Conservation (phyloP, 1,284 basidiomycete genomes). For the Veloporphyrellus conicus region DNA sequence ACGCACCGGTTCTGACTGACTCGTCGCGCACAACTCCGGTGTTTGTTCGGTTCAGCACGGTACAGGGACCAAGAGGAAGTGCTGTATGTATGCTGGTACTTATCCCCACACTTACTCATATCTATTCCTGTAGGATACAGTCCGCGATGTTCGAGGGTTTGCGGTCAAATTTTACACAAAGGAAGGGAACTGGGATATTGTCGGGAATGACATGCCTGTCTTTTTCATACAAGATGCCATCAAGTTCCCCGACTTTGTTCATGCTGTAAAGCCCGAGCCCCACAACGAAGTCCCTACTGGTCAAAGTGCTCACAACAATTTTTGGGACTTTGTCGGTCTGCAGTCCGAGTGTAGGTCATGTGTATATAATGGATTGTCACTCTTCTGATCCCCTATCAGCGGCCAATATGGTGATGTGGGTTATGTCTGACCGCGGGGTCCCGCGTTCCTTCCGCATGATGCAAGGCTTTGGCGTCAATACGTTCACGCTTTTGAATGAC, state of each 20-base stretch:
- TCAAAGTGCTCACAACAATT: constrained; percentile 75
- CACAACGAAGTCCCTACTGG: constrained; percentile 67
- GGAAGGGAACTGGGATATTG: constrained; percentile 80
- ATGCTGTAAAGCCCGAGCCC: constrained; percentile 78
- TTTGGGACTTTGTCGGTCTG: constrained; percentile 76
- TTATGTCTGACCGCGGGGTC: constrained; percentile 75
- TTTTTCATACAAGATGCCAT: constrained; percentile 86
- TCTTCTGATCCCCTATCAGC: constrained; percentile 36
- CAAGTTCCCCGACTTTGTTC: constrained; percentile 80
- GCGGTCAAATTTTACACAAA: constrained; percentile 77
- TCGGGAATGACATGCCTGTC: constrained; percentile 73
- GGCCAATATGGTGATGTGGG: constrained; percentile 80
- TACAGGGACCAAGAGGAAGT: constrained; percentile 71
- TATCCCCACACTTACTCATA: neutral
- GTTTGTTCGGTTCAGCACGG: constrained; percentile 80
- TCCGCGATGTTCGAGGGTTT: constrained; percentile 82
- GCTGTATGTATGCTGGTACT: constrained; percentile 40
- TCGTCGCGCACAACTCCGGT: constrained; percentile 65
- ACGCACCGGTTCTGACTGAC: constrained; percentile 68
- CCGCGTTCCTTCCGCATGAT: constrained; percentile 82
- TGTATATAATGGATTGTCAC: neutral
- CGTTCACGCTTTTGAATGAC: constrained; percentile 67
- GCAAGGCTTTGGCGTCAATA: constrained; percentile 85
- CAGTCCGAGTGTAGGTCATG: constrained; percentile 51
- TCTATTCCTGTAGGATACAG: constrained; percentile 52